These are phyloP conservation scores for Exutisphaerella laricina DNA, from an alignment of 2,329 filamentous ascomycete species.

Conservation along the genomic window DNA sequence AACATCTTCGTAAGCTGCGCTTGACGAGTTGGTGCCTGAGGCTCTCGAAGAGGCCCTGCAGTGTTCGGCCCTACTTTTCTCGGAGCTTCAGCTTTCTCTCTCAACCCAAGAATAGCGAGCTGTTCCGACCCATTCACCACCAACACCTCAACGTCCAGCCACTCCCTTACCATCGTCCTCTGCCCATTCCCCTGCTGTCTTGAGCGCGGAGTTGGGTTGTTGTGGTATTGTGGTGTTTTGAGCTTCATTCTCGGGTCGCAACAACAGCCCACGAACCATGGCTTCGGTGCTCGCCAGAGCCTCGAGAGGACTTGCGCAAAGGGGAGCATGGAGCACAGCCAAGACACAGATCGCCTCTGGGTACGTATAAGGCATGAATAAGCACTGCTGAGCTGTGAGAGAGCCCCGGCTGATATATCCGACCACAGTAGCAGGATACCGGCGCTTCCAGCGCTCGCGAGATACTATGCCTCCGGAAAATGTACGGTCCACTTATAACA, in stretches of 20 bases:
- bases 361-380: constrained; percentile 28
- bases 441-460: constrained; percentile 54
- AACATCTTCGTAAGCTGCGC: too few species aligned
- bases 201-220: constrained; percentile 8
- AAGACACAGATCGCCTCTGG: constrained; percentile 32
- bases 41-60: too few species aligned
- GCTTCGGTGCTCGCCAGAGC: constrained; percentile 43
- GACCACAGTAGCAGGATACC: constrained; percentile 41
- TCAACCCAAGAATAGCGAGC: too few species aligned
- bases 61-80: too few species aligned
- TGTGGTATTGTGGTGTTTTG: not conserved
- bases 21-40: too few species aligned
- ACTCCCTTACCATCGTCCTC: constrained; percentile 4
- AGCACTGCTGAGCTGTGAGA: not conserved
- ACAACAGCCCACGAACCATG: constrained; percentile 48
- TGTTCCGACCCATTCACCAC: constrained; percentile 3
- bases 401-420: constrained; percentile 6
- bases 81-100: too few species aligned
- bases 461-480: constrained; percentile 62
- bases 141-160: not conserved
- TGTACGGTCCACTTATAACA: constrained; percentile 43
- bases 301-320: constrained; percentile 40
- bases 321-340: constrained; percentile 28
- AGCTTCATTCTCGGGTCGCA: constrained; percentile 2
- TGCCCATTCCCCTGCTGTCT: not conserved